These are phyloP conservation scores for Kodamaea laetipori DNA, from an alignment of 805 yeast genomes.

Conservation along the genomic window DNA sequence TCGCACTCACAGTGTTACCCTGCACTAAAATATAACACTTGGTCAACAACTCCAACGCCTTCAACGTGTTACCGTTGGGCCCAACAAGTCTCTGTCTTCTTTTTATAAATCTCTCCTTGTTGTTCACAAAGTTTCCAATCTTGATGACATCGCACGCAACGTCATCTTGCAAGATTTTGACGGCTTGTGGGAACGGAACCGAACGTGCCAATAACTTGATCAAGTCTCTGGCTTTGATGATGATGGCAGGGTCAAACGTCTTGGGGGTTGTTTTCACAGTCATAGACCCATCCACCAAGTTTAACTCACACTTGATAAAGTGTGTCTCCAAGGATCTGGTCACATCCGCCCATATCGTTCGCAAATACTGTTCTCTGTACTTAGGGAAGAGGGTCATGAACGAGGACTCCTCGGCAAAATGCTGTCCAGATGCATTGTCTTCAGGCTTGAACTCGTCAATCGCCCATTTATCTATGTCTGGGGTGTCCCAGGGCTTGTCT, in stretches of 20 bases:
- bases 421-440: conserved; percentile 81
- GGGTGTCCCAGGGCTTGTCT: conserved; percentile 98
- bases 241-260: conserved; percentile 92
- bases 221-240: conserved; percentile 91
- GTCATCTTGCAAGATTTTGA: conserved; percentile 87
- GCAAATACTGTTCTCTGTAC: conserved; percentile 88
- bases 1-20: conserved; percentile 94
- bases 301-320: conserved; percentile 79
- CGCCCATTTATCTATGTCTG: conserved; percentile 91
- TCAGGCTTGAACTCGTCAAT: conserved; percentile 86
- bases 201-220: conserved; percentile 92
- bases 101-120: conserved; percentile 91
- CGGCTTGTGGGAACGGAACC: conserved; percentile 96
- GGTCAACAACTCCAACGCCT: conserved; percentile 93
- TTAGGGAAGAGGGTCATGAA: conserved; percentile 95
- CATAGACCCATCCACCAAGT: conserved; percentile 96
- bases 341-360: conserved; percentile 92
- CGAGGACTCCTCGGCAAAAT: conserved; percentile 94
- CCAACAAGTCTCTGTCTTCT: conserved; percentile 96
- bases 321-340: conserved; percentile 74
- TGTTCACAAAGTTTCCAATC: conserved; percentile 84
- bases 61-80: conserved; percentile 94
- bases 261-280: conserved; percentile 94
- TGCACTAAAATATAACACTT: conserved; percentile 94
- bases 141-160: conserved; percentile 94